phyloP scores from a whole-genome alignment of 2,329 filamentous ascomycete genomes.

The Alternaria ethzedia region DNA sequence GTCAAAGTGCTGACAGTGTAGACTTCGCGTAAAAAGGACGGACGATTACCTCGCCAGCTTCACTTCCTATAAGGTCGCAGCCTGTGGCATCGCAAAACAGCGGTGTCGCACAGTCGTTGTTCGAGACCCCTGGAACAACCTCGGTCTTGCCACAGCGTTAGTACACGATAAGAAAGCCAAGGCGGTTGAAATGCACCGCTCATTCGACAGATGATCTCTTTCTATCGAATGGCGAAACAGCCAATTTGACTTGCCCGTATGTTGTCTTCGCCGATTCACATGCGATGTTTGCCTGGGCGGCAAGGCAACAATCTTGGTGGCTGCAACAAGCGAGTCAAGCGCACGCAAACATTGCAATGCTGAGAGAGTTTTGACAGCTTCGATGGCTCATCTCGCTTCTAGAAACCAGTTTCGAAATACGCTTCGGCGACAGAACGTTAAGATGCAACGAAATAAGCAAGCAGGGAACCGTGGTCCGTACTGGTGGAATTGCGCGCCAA shows the following conservation, averaged over 20 bases:
- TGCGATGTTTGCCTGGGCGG: neutral
- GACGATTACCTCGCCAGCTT: neutral
- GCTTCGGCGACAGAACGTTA: neutral
- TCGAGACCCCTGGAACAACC: neutral
- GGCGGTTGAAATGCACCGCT: neutral
- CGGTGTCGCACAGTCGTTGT: neutral
- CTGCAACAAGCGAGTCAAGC: neutral
- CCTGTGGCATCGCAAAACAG: neutral
- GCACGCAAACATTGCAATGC: neutral
- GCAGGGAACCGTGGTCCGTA: neutral
- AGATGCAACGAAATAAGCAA: neutral
- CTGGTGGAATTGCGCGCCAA: slow-evolving; percentile 11
- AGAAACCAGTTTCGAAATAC: neutral
- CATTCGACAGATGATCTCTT: neutral
- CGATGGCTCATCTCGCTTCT: neutral
- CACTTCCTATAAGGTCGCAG: neutral
- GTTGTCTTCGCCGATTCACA: neutral
- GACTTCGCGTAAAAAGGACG: neutral
- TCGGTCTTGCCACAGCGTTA: neutral
- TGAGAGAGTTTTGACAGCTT: neutral
- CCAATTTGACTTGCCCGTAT: neutral
- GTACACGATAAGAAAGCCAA: neutral
- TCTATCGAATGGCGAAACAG: neutral
- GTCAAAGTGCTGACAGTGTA: neutral
- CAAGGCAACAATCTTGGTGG: neutral